Base-by-base conservation (phyloP, 345 rosid species). In the Salix suchowensis region DNA sequence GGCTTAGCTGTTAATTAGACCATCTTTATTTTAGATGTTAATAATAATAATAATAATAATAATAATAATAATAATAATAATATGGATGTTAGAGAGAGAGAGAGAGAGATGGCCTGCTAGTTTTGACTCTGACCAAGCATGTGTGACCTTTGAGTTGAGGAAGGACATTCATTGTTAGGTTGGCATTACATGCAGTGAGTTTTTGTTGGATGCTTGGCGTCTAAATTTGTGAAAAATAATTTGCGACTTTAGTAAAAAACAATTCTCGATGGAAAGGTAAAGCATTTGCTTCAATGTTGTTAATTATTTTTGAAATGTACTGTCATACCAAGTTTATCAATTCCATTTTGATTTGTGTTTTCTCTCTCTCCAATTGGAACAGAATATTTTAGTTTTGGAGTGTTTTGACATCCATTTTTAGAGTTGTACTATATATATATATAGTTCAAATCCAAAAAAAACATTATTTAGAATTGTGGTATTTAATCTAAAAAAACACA, bases 1-100 rank as follows among this genome's bases (percentile, higher is more conserved):
- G 68, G 79, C 72, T 69, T 55, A 65, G 82, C 85, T 83, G 84
- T 74, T 76, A 28, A 23, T 71, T 15, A 23, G 23, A n/a, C 8
- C 68, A 60, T 23, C 76, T 61, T 40, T 18, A 13, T 40, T 36
- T n/a, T 9, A 3, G 5, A n/a, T 55, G 30, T 28, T 28, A n/a
- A 23, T 10, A n/a, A 58, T 58, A 58, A 34, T 34, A 58, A 34
- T 34, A 34, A 34, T 34, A 34, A 58, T 58, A 40, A 24, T 24
- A 24, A 24, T 24, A 24, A 24, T 24, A 24, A 24, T 24, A 24
- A 24, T 24, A n/a, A 55, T n/a, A n/a, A n/a, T n/a, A n/a, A n/a
- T n/a, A n/a, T 55, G 62, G 62, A 28, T n/a, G 60, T 11, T 3
- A 19, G 60, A 19, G 6, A 40, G 13, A 54, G 50, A 21, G 60